Evolutionary conservation across 805 yeast genomes (phyloP).

Genomic region (Myxozyma sirexii): DNA sequence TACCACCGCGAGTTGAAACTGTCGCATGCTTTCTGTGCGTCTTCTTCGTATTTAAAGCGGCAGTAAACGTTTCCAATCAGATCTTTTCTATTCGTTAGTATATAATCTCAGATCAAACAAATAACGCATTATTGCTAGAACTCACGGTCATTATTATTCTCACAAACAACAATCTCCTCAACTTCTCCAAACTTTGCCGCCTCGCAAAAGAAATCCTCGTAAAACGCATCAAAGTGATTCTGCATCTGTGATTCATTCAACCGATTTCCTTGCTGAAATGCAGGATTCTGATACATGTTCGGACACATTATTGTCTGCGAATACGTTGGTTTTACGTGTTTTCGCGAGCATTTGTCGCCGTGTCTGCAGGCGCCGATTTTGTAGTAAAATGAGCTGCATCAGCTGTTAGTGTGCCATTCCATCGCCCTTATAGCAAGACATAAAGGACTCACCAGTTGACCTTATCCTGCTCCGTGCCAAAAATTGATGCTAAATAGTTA

Average conservation of each 20-base stretch:
- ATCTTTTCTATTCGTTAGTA: constrained; percentile 40
- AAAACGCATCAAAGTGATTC: constrained; percentile 61
- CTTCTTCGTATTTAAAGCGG: constrained; percentile 55
- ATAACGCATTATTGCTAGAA: neutral
- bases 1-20: constrained; percentile 81
- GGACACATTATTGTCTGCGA: constrained; percentile 68
- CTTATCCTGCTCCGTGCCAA: constrained; percentile 46
- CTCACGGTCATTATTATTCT: constrained; percentile 69
- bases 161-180: constrained; percentile 71
- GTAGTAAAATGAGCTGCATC: constrained; percentile 55
- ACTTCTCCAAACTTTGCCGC: constrained; percentile 55
- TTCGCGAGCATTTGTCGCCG: constrained; percentile 82
- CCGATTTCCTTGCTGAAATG: constrained; percentile 38
- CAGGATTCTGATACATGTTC: constrained; percentile 67
- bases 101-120: too few species aligned
- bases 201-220: constrained; percentile 71
- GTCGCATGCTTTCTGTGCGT: constrained; percentile 63
- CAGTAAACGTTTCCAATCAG: constrained; percentile 84
- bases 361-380: constrained; percentile 94
- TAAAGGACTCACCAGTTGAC: constrained; percentile 44
- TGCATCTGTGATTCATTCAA: constrained; percentile 46
- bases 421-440: neutral
- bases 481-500: constrained; percentile 42
- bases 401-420: constrained; percentile 1
- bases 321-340: constrained; percentile 62